Evolutionary conservation across 2,329 filamentous ascomycete genomes (phyloP), one percentile per base, ranked within the genome.

Genomic region (Diplodia sapinea): DNA sequence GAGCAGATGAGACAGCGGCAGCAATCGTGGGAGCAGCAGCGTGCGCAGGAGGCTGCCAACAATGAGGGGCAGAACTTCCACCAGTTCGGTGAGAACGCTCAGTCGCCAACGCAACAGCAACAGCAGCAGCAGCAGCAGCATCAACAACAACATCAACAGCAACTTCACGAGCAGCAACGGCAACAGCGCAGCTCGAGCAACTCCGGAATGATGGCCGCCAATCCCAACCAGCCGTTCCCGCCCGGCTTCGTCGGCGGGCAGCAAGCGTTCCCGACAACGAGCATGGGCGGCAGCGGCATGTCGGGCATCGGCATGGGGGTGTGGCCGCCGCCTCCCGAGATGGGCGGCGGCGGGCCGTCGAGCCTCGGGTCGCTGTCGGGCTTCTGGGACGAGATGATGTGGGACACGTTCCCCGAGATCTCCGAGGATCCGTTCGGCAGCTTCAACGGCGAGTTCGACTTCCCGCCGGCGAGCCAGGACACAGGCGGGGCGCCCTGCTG

Each of bases 341-440:
- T 31, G 54, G 65, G 55, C 3, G 55, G 65, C 31, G 55, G 63
- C 7, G 31, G 31, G 31, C 52, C 65, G 38, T 71, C 74, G 4
- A 72, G 65, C 5, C 59, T 79, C 67, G 76, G 75, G 50, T 73
- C 74, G 52, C 65, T 75, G 38, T 72, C 62, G 43, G 73, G 71
- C 12, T 79, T 79, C 68, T 80, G 78, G 78, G 77, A 79, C 66
- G 77, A 79, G 59, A 79, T 79, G 77, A 78, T 79, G 76, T 80
- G 78, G 78, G 78, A 80, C 56, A 78, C 77, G 0, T 64, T 79
- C 23, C 76, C 77, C 4, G 77, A 79, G 65, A 76, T 79, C 72
- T 71, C 77, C 17, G 78, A 79, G 51, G 72, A 73, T 15, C 76
- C 77, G 4, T 78, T 76, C 69, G 75, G 76, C 1, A 59, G 78